Percentiles rank a stretch among this genome's conserved stretches.
Conservation (phyloP, 345 rosid species). For the Citrus unshiu region DNA sequence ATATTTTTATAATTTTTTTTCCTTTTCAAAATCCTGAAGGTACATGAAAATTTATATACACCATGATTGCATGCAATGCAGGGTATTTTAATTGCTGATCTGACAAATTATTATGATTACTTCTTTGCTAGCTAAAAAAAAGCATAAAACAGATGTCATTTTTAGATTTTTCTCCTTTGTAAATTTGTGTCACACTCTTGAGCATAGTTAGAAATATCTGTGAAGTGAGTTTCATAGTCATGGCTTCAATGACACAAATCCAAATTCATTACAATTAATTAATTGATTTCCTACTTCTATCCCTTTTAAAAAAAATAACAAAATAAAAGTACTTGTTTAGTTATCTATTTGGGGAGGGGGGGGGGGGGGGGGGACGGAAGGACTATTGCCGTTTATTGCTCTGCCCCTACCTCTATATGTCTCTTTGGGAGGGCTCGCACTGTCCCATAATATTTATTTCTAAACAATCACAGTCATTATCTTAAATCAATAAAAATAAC, state of each 20-base stretch:
- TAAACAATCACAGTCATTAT: not conserved
- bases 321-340: not conserved
- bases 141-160: no score
- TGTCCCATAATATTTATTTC: not conserved
- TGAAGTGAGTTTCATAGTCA: not conserved
- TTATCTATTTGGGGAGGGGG: not conserved
- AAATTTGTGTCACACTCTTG: no score
- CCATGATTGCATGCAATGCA: slow-evolving; percentile 16
- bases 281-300: not conserved
- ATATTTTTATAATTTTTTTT: not conserved
- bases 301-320: not conserved
- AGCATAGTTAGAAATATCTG: not conserved
- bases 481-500: not conserved
- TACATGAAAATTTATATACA: not conserved
- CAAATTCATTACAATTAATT: not conserved
- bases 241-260: not conserved
- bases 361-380: not conserved
- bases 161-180: no score
- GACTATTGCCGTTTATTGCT: not conserved
- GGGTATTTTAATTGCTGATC: not conserved
- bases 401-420: no score
- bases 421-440: not conserved
- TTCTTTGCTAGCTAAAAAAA: not conserved
- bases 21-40: not conserved
- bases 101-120: no score